Base-by-base conservation (phyloP, 768 basidiomycete genomes). In the Pleurotus citrinopileatus region DNA sequence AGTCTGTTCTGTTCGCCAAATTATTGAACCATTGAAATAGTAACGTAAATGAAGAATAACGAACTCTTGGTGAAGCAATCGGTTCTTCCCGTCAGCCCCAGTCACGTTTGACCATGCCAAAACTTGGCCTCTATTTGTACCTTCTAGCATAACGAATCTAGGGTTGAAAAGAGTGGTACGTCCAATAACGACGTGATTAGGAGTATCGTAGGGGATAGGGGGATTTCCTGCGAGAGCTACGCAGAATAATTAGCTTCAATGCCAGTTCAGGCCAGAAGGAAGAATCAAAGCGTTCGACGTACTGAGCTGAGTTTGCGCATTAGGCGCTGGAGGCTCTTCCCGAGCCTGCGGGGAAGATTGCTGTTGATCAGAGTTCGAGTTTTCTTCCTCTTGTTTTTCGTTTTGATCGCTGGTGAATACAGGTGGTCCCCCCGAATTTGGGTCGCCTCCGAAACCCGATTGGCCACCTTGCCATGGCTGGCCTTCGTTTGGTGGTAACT, bases 131-230 rank as follows among this genome's bases (percentile, higher is more conserved):
- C 68, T 60, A 59, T 72, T 71, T n/a, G 17, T 51, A 17, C 73
- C 81, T 58, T 80, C 79, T 2, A 83, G 72, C 22, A 46, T 61
- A 15, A 79, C 72, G 42, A 70, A 63, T 2, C 57, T 42, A 0
- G 71, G 58, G 51, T 75, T 72, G 37, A 69, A 73, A 37, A 83
- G 69, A 25, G 78, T 67, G 4, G 82, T 80, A 54, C 79, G 73
- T 2, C 78, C 78, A 42, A 84, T 67, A 0, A 80, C 81, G 59
- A 74, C 69, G 54, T 73, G 65, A n/a, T 66, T 54, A 17, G 65
- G 65, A 52, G 68, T 56, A 13, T 42, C 45, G 17, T 51, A 51
- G 23, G 48, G 34, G n/a, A 51, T 51, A 15, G 48, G 34, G 20
- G 48, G 48, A 25, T 37, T 51, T 9, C 48, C 48, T 4, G 29